Evolutionary conservation across 2,329 filamentous ascomycete genomes (phyloP).

Genomic region (Cyanodermella asteris): DNA sequence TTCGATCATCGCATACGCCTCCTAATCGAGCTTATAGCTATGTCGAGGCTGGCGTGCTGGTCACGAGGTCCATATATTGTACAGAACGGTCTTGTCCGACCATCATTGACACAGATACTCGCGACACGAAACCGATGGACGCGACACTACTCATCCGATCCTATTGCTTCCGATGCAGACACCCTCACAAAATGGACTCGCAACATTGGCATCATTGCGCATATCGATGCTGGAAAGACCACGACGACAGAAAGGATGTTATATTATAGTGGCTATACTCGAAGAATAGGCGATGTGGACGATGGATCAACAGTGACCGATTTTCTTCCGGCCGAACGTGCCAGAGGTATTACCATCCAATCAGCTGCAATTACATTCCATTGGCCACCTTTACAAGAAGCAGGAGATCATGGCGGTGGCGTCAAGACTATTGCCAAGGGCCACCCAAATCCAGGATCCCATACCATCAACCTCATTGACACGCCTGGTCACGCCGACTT

Average conservation of each 20-base stretch:
- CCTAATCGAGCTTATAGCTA: too few species aligned
- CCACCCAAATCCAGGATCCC: slow-evolving; percentile 25
- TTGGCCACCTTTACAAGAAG: slow-evolving; percentile 47
- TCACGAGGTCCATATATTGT: too few species aligned
- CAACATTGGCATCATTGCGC: slow-evolving; percentile 96
- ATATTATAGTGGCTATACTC: slow-evolving; percentile 79
- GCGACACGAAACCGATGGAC: too few species aligned
- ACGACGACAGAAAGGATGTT: slow-evolving; percentile 98
- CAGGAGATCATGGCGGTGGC: slow-evolving; percentile 9
- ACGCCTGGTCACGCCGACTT: slow-evolving; percentile 96
- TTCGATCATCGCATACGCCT: too few species aligned
- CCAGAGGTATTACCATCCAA: slow-evolving; percentile 90
- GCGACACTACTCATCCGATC: too few species aligned
- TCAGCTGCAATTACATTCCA: slow-evolving; percentile 89
- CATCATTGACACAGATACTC: too few species aligned
- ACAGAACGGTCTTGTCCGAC: too few species aligned
- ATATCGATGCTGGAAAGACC: slow-evolving; percentile 92
- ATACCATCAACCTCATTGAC: slow-evolving; percentile 81
- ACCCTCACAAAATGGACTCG: slow-evolving; percentile 34
- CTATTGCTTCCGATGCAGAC: too few species aligned
- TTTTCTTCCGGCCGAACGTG: slow-evolving; percentile 79
- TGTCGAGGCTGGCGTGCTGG: too few species aligned
- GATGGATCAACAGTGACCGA: slow-evolving; percentile 94
- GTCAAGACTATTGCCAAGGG: slow-evolving; percentile 22
- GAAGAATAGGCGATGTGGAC: slow-evolving; percentile 82